Evolutionary conservation across 371 early-diverging fungal species (phyloP), one percentile per base, ranked within the genome.

Genomic region (Rhizopus microsporus): DNA sequence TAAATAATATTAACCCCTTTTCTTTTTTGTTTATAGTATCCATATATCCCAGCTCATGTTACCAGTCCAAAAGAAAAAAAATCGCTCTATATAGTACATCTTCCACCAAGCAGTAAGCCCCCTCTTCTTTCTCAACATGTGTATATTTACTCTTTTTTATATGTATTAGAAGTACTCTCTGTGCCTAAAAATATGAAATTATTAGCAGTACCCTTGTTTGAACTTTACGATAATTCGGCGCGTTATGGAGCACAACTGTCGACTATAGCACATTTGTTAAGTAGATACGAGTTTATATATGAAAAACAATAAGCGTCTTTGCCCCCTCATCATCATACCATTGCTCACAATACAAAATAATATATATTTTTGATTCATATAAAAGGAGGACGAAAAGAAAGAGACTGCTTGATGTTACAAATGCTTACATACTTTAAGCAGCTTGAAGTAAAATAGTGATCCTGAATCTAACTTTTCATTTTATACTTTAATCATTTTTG

Each of bases 141-240:
- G 33, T 42, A 23, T n/a, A 17, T 4, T 33, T 23, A 49, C 5
- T 60, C 23, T 31, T 49, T 32, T 33, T 3, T 49, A 34, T 35
- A 38, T 7, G 3, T 34, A 33, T 23, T 62, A 91, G 90, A 85
- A 60, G 71, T 85, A 4, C 77, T 92, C n/a, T 84, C 82, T 3
- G 88, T 93, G 4, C 92, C 93, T 15, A 84, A 81, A 51, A 91
- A 90, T 63, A 85, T 91, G 86, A 86, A 88, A 57, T 69, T 91
- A 7, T 69, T 90, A 5, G 92, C 92, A 7, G 90, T 93, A 2
- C 93, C 93, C 3, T 74, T 93, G 16, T 89, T 92, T 67, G 93
- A 93, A 63, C 68, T 93, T 13, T 87, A 91, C 66, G 90, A 91
- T 47, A 92, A 92, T 60, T 75, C 87, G 3, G 72, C 77, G 7